These are phyloP conservation scores for Quercus tomentella DNA, from an alignment of 331 rosid species.

Conservation along the genomic window DNA sequence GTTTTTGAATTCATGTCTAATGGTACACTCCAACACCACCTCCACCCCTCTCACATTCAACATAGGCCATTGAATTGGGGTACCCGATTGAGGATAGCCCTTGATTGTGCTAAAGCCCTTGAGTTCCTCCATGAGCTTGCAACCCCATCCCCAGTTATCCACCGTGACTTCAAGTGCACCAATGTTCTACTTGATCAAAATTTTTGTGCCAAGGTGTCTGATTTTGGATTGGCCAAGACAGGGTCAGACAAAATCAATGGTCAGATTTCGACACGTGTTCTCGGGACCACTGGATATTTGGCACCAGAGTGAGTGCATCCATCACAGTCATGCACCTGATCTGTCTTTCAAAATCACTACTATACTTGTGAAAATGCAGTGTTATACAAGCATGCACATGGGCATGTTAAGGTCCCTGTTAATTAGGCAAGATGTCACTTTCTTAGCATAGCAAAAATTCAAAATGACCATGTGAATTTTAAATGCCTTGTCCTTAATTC, in stretches of 20 bases:
- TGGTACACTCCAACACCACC: conserved; percentile 74
- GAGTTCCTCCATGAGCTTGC: conserved; percentile 89
- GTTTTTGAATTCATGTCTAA: conserved; percentile 72
- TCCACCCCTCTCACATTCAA: conserved; percentile 40
- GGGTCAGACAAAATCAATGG: conserved; percentile 83
- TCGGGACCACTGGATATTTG: conserved; percentile 93
- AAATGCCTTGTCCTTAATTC: not conserved
- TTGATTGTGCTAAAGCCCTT: conserved; percentile 85
- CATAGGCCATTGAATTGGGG: conserved; percentile 79
- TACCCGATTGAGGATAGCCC: conserved; percentile 87
- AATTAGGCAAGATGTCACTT: conserved; percentile 33
- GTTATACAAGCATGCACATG: conserved; percentile 43
- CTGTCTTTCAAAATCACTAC: conserved; percentile 19
- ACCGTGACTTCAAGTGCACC: conserved; percentile 79
- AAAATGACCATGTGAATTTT: not conserved
- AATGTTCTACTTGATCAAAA: conserved; percentile 70
- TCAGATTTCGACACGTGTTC: conserved; percentile 77
- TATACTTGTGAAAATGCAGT: conserved; percentile 17
- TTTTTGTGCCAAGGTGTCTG: conserved; percentile 80
- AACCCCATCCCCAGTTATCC: conserved; percentile 65
- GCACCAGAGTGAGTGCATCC: conserved; percentile 93
- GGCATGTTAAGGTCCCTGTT: conserved; percentile 29
- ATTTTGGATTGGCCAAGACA: conserved; percentile 86
- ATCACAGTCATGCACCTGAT: conserved; percentile 11
- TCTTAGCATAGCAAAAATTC: not conserved